Evolutionary conservation across 2,329 filamentous ascomycete species (phyloP).

Genomic region (Ceratocystis lukuohia): DNA sequence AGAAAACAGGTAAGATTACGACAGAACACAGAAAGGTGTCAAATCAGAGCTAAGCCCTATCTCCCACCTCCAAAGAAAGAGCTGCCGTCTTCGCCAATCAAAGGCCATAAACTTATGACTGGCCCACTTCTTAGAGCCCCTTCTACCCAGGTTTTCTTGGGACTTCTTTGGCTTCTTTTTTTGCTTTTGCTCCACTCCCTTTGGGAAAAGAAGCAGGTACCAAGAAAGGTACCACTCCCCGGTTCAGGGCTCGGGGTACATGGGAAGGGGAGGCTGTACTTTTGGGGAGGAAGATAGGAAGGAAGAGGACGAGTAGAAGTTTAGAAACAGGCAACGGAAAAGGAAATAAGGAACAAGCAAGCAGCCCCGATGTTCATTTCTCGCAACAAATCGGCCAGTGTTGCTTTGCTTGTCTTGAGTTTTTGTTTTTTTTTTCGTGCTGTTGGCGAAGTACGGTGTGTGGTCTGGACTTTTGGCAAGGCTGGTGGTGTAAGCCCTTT

Average conservation of each 20-base stretch:
- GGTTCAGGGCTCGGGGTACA: conserved; percentile 5
- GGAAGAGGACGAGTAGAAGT: neutral
- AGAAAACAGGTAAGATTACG: neutral
- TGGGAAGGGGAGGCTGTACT: neutral
- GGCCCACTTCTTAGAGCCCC: conserved; percentile 1
- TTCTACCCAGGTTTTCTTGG: neutral
- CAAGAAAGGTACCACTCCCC: conserved; percentile 11
- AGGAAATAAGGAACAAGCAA: neutral
- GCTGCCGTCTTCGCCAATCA: neutral
- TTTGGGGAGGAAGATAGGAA: neutral
- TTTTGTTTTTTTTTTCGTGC: too few species aligned
- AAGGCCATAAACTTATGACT: neutral
- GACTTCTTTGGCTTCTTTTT: neutral
- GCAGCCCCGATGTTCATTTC: neutral
- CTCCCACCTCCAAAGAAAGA: neutral
- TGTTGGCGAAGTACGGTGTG: too few species aligned
- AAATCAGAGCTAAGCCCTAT: conserved; percentile 7
- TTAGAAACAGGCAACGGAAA: conserved; percentile 1
- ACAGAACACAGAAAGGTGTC: neutral
- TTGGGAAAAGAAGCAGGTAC: conserved; percentile 11
- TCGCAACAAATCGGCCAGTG: too few species aligned
- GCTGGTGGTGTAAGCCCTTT: too few species aligned
- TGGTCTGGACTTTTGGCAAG: too few species aligned
- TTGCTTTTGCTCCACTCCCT: conserved; percentile 5
- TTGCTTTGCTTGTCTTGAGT: too few species aligned